Conservation (phyloP, 331 rosid genomes). For the Malus hybrid region DNA sequence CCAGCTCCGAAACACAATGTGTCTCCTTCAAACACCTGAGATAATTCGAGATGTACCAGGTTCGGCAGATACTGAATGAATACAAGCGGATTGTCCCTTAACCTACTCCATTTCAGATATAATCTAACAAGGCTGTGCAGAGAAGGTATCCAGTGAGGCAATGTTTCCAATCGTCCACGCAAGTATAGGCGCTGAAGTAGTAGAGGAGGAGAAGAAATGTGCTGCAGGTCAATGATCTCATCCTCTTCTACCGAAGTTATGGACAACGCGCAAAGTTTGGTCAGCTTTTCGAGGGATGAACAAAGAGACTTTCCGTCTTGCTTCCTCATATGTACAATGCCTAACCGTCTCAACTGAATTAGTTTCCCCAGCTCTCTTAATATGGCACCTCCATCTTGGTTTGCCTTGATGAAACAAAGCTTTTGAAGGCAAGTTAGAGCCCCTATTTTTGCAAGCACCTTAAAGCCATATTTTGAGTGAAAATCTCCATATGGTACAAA, state of each 20-base stretch:
- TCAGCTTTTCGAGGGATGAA: conserved; percentile 11
- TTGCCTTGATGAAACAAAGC: too few relatives aligned
- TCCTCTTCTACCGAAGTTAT: background rate
- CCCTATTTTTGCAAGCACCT: background rate
- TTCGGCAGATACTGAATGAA: too few relatives aligned
- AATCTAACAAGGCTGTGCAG: background rate
- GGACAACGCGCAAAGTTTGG: background rate
- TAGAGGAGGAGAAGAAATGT: conserved; percentile 3
- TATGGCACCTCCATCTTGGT: too few relatives aligned
- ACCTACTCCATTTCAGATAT: background rate
- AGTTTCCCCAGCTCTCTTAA: background rate
- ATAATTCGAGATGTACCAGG: too few relatives aligned
- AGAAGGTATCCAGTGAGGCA: conserved; percentile 10
- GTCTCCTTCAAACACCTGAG: too few relatives aligned
- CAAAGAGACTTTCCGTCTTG: conserved; percentile 6
- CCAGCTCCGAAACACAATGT: too few relatives aligned
- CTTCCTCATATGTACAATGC: background rate
- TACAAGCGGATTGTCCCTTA: too few relatives aligned
- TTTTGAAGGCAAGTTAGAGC: too few relatives aligned
- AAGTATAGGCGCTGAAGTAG: conserved; percentile 1
- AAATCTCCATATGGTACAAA: background rate
- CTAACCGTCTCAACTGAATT: conserved; percentile 8
- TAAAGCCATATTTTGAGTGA: conserved; percentile 1
- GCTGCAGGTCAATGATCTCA: conserved; percentile 1
- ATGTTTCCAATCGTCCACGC: background rate